These are phyloP conservation scores for Coniochaeta pulveracea DNA, from an alignment of 2,329 filamentous ascomycete species.

Conservation along the genomic window DNA sequence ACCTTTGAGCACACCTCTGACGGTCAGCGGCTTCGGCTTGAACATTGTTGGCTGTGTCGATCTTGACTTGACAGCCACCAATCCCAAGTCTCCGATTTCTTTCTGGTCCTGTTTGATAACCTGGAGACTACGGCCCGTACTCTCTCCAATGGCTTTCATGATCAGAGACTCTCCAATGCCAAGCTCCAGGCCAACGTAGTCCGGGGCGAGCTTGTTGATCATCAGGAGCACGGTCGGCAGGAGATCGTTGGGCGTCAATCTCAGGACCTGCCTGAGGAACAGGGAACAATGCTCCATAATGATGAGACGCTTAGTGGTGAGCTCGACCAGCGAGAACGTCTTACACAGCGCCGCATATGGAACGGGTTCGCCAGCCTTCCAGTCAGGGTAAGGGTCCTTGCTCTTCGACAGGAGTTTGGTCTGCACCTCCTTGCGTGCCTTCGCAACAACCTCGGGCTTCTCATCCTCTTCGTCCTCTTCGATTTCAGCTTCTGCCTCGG, in stretches of 20 bases:
- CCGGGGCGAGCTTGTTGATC: constrained; percentile 95
- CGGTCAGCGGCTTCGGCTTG: constrained; percentile 83
- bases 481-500: constrained; percentile 36
- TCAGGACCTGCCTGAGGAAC: constrained; percentile 88
- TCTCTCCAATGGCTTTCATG: constrained; percentile 97
- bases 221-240: constrained; percentile 84
- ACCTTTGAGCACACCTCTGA: constrained; percentile 77
- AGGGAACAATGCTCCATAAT: constrained; percentile 83
- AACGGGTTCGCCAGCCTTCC: constrained; percentile 78
- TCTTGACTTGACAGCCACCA: constrained; percentile 91
- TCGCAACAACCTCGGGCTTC: constrained; percentile 60
- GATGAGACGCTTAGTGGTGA: constrained; percentile 82
- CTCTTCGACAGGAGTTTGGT: constrained; percentile 55
- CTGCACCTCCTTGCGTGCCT: constrained; percentile 72
- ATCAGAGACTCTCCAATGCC: constrained; percentile 98
- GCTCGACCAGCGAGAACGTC: constrained; percentile 88
- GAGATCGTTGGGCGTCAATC: constrained; percentile 78
- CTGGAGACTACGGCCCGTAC: constrained; percentile 74
- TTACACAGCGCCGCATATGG: constrained; percentile 91
- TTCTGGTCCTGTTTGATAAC: constrained; percentile 95
- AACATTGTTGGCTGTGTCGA: constrained; percentile 97
- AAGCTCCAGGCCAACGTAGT: constrained; percentile 91
- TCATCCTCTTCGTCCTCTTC: constrained; percentile 45
- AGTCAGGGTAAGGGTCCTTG: constrained; percentile 88
- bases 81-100: constrained; percentile 87